These are phyloP conservation scores for Chlamydomonas sphaeroides DNA, from an alignment of 139 green algal genomes.

Conservation along the genomic window DNA sequence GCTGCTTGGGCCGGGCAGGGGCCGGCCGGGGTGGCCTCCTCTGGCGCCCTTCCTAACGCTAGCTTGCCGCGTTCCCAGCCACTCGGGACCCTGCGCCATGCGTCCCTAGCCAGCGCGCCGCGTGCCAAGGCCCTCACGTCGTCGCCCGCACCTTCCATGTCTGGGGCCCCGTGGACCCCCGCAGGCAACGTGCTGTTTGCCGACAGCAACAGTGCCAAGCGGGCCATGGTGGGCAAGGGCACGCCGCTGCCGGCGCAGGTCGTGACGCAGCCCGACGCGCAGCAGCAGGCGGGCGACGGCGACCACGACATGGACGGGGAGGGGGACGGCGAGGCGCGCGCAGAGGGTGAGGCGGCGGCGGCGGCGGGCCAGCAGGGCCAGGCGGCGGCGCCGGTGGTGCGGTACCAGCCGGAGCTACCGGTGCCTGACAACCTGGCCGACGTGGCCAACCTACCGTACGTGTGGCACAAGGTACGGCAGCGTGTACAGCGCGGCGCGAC, in stretches of 20 bases:
- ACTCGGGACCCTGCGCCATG: no score
- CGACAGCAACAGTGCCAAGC: conserved; percentile 65
- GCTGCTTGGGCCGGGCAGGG: no score
- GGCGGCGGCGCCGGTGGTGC: background rate
- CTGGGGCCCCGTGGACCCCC: no score
- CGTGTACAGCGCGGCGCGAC: no score
- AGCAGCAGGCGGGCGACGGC: background rate
- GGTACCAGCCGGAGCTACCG: conserved; percentile 30
- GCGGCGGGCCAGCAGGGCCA: background rate
- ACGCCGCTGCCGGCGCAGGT: conserved; percentile 68
- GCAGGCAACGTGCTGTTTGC: conserved; percentile 82
- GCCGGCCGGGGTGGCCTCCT: background rate
- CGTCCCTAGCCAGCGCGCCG: no score
- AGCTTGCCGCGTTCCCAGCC: background rate
- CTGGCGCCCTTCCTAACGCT: background rate
- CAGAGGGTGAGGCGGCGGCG: background rate
- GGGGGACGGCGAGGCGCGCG: no score
- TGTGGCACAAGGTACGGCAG: conserved; percentile 81
- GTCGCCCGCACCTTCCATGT: no score
- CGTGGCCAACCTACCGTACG: conserved; percentile 56
- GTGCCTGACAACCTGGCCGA: conserved; percentile 39
- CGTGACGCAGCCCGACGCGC: background rate
- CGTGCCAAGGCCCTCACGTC: no score
- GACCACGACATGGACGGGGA: background rate
- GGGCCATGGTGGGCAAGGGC: conserved; percentile 73